Conservation (phyloP, 768 basidiomycete species). For the Mycena rebaudengoi region DNA sequence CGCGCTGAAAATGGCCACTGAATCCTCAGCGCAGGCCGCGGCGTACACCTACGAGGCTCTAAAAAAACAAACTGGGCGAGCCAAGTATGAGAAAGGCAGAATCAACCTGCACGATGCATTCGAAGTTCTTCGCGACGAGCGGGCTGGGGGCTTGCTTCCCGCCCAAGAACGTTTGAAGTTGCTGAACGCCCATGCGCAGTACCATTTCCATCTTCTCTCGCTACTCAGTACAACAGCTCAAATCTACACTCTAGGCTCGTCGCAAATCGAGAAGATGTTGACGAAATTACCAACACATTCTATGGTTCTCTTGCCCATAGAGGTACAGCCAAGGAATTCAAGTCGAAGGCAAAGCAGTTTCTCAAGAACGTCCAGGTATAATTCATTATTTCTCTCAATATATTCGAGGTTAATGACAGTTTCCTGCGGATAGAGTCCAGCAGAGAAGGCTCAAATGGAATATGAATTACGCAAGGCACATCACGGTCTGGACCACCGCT, state of each 20-base stretch:
- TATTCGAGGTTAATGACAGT: not conserved
- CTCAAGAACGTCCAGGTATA: slow-evolving; percentile 6
- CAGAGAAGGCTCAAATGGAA: slow-evolving; percentile 7
- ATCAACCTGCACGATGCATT: not conserved
- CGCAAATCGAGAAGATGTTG: not conserved
- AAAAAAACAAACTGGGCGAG: slow-evolving; percentile 7
- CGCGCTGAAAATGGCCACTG: not conserved
- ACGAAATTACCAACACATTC: not conserved
- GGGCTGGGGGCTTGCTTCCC: not conserved
- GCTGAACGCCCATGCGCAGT: not conserved
- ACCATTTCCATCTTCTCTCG: not conserved
- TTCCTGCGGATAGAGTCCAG: not conserved
- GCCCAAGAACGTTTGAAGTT: not conserved
- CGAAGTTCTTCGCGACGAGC: not conserved
- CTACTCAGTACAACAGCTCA: not conserved
- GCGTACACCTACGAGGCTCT: not conserved
- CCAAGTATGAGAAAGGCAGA: slow-evolving; percentile 1
- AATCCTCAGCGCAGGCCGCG: not conserved
- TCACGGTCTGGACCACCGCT: no score
- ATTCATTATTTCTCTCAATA: not conserved
- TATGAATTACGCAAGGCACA: not conserved
- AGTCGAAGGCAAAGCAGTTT: not conserved
- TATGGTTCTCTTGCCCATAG: not conserved
- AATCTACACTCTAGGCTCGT: not conserved
- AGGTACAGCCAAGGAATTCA: slow-evolving; percentile 2